Evolutionary conservation across 78 protist genomes (phyloP).

Genomic region (Dictyostelium purpureum): DNA sequence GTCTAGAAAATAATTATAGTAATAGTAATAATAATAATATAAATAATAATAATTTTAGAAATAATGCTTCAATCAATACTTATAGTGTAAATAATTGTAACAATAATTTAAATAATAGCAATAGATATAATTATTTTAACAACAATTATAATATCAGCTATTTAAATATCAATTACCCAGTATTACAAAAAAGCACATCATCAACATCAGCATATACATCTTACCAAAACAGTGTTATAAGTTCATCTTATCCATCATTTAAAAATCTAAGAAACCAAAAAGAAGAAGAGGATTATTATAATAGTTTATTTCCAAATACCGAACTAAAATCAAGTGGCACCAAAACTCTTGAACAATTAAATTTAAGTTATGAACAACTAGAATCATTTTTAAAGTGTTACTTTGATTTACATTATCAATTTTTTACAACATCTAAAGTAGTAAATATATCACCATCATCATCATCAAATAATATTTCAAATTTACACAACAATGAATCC

Average conservation of each 20-base stretch:
- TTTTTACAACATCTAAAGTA: neutral
- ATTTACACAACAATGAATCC: neutral
- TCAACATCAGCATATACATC: neutral
- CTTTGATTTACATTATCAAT: neutral
- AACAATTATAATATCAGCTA: no score
- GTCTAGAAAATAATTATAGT: no score
- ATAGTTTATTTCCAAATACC: neutral
- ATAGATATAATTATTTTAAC: no score
- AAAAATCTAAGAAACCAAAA: neutral
- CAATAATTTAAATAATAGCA: no score
- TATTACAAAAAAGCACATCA: slow-evolving; percentile 2
- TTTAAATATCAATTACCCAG: no score
- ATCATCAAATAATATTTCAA: no score
- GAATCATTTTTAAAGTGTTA: neutral
- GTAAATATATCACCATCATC: neutral
- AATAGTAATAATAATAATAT: neutral
- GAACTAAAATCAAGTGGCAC: neutral
- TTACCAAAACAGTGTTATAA: neutral
- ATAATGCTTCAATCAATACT: no score
- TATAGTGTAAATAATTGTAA: no score
- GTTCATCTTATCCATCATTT: slow-evolving; percentile 1
- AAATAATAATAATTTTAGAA: neutral
- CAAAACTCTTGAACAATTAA: neutral
- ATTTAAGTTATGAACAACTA: neutral
- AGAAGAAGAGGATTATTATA: neutral